These are phyloP conservation scores for Oryza nivara DNA, from an alignment of 176 grass and related monocot genomes.

Conservation along the genomic window DNA sequence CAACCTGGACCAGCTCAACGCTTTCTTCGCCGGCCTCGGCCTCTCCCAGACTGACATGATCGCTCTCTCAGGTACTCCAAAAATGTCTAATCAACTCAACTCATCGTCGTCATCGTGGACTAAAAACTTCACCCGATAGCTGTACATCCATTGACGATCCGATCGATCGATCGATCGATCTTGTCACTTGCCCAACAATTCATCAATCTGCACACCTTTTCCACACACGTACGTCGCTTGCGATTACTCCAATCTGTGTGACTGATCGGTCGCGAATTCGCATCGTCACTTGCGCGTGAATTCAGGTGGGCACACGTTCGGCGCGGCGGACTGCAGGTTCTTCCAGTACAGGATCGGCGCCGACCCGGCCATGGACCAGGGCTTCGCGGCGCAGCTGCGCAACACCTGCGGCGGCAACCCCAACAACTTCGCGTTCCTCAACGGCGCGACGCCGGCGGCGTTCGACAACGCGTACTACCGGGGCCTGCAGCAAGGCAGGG, in stretches of 20 bases:
- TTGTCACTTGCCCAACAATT: neutral
- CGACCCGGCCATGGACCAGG: constrained; percentile 32
- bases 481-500: constrained; percentile 55
- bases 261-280: neutral
- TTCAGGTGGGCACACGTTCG: constrained; percentile 50
- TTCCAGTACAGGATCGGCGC: constrained; percentile 50
- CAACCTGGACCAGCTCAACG: constrained; percentile 62
- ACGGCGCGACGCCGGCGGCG: neutral
- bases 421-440: constrained; percentile 37
- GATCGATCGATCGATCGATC: too few relatives aligned
- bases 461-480: constrained; percentile 75
- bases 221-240: constrained; percentile 18
- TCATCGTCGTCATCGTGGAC: neutral
- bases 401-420: constrained; percentile 27
- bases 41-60: constrained; percentile 72
- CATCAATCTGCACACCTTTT: neutral
- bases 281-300: neutral
- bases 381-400: constrained; percentile 29
- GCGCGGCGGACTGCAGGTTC: constrained; percentile 51
- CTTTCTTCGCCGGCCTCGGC: constrained; percentile 57
- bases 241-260: neutral
- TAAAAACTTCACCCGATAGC: neutral
- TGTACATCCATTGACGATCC: neutral
- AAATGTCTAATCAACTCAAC: neutral
- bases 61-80: constrained; percentile 57